Conservation (phyloP, 192 early-diverging fungal species). For the Backusella macrospora region DNA sequence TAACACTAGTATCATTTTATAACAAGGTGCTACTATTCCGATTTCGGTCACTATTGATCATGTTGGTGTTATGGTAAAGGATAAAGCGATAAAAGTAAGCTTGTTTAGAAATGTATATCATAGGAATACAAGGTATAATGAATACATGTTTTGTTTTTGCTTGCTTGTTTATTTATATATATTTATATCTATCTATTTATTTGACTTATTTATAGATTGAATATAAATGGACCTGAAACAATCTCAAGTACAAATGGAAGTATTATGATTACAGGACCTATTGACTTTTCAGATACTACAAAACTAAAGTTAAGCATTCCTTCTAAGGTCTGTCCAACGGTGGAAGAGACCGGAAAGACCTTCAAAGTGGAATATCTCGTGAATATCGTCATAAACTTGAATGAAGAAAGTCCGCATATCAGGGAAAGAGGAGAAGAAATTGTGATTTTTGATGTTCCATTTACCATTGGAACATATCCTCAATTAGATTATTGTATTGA, state of each 20-base stretch:
- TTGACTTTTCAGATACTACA: not conserved
- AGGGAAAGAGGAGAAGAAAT: not conserved
- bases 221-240: not conserved
- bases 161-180: not conserved
- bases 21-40: not conserved
- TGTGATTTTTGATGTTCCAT: slow-evolving; percentile 5
- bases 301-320: not conserved
- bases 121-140: not conserved
- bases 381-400: not conserved
- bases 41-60: slow-evolving; percentile 7
- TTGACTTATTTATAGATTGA: not conserved
- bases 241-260: not conserved
- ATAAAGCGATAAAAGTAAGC: slow-evolving; percentile 3
- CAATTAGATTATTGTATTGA: not conserved
- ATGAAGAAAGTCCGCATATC: slow-evolving; percentile 6
- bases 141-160: not conserved
- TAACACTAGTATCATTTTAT: no score
- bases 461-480: slow-evolving; percentile 5
- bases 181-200: not conserved
- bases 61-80: slow-evolving; percentile 22
- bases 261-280: slow-evolving; percentile 1
- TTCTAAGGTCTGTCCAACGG: not conserved
- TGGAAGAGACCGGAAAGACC: not conserved
- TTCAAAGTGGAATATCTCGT: slow-evolving; percentile 2
- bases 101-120: slow-evolving; percentile 15